Evolutionary conservation across 2,329 filamentous ascomycete genomes (phyloP).

Genomic region (Colletotrichum chrysophilum): DNA sequence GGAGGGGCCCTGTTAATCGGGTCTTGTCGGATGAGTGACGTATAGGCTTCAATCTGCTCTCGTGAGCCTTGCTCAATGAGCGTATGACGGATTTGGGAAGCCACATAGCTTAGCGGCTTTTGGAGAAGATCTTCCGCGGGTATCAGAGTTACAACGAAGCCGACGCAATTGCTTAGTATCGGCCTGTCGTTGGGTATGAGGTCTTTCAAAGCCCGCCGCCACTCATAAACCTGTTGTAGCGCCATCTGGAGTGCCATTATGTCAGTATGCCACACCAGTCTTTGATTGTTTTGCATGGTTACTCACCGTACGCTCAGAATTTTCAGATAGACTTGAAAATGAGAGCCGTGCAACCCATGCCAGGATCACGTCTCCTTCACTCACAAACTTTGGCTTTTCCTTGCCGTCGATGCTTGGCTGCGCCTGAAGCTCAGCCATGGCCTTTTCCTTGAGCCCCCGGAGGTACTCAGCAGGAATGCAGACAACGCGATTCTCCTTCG

Average conservation of each 20-base stretch:
- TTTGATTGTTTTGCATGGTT: background rate
- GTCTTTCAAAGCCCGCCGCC: background rate
- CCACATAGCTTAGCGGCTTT: background rate
- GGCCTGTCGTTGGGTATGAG: background rate
- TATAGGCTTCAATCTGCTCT: background rate
- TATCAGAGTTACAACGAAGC: background rate
- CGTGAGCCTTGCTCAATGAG: background rate
- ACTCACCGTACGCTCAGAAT: slow-evolving; percentile 4
- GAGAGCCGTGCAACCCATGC: slow-evolving; percentile 40
- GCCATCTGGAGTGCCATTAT: background rate
- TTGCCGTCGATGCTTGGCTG: slow-evolving; percentile 23
- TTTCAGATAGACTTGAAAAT: slow-evolving; percentile 25
- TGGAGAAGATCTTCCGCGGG: background rate
- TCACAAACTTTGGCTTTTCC: slow-evolving; percentile 31
- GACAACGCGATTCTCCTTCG: background rate
- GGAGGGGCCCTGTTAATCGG: slow-evolving; percentile 29
- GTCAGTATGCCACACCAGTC: background rate
- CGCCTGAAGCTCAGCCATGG: background rate
- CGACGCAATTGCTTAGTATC: background rate
- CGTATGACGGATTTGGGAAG: background rate
- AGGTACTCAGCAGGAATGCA: background rate
- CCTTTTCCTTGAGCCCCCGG: background rate
- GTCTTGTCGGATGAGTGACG: background rate
- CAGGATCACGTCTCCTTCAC: slow-evolving; percentile 41
- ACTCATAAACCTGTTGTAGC: background rate